Evolutionary conservation across 2,329 filamentous ascomycete species (phyloP).

Genomic region (Cryphonectria naterciae): DNA sequence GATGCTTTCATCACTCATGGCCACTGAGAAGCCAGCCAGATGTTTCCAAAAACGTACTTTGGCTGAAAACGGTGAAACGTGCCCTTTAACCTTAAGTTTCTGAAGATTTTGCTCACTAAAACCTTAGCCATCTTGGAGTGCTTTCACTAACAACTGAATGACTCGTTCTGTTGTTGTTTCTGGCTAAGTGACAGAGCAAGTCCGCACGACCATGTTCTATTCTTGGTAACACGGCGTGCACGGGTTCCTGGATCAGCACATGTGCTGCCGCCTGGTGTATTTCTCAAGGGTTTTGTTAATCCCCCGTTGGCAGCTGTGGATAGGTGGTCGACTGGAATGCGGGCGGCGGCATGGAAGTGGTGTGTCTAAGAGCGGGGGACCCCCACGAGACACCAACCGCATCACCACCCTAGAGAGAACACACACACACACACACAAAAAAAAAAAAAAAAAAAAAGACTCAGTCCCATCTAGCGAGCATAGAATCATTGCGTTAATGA

Average conservation of each 20-base stretch:
- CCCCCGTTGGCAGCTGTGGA: background rate
- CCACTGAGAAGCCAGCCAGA: background rate
- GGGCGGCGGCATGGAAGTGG: background rate
- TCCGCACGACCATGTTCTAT: background rate
- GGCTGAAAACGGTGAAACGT: background rate
- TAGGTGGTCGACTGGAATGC: background rate
- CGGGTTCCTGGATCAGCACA: background rate
- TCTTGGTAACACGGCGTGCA: background rate
- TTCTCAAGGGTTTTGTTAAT: background rate
- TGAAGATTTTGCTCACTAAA: background rate
- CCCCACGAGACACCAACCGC: background rate
- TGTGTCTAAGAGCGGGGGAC: background rate
- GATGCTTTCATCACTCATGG: background rate
- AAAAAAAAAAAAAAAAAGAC: background rate
- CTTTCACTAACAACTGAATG: background rate
- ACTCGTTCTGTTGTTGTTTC: background rate
- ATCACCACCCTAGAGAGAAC: background rate
- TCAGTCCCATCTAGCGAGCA: too few relatives aligned
- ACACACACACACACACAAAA: too few relatives aligned
- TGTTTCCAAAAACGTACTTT: background rate
- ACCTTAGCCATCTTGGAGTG: background rate
- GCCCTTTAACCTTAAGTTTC: background rate
- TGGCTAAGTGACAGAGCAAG: background rate
- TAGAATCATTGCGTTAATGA: background rate
- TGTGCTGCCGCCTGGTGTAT: background rate